Evolutionary conservation across 2,329 filamentous ascomycete species (phyloP), one percentile per base, ranked within the genome.

Genomic region (Aspergillus quadrilineatus): DNA sequence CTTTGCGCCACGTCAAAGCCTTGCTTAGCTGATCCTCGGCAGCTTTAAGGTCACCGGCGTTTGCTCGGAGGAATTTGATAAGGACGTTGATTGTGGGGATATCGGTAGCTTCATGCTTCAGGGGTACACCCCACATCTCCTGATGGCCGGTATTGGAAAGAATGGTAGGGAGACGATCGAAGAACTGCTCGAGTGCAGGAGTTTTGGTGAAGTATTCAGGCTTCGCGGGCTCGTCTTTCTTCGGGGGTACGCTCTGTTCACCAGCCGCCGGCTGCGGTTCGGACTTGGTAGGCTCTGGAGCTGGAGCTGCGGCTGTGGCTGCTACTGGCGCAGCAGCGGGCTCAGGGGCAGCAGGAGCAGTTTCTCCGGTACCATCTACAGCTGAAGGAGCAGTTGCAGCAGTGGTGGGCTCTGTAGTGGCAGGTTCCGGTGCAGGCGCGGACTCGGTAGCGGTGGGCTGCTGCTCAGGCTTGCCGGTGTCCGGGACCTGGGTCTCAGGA

Each of bases 61-160:
- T 97, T 71, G 92, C 93, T 65, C 92, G 90, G 55, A 97, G 84
- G 77, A 92, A 97, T 79, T 97, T 97, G 72, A 96, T 91, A 48
- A 97, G 80, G 50, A 97, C 84, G 65, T 96, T 87, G 70, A 89
- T 87, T 47, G 89, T 92, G 53, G 89, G 89, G 51, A 92, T 81
- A 66, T 91, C 81, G 41, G 76, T 65, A 54, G 65, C 66, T 55
- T 70, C 66, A 34, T 53, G 42, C 57, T 73, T 70, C 44, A 97
- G 84, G 32, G 82, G 78, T 53, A 97, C 85, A 48, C 92, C 92
- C 85, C 92, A 97, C 82, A 97, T 89, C 79, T 97, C 92, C 50
- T 77, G 77, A 74, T 96, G 82, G 14, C 76, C 80, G 50, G 83
- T 77, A 57, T 80, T 78, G 48, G 77, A 75, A 58, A 86, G 73